Conservation (phyloP, 169 alveolate genomes). For the Eimeria sp. region DNA sequence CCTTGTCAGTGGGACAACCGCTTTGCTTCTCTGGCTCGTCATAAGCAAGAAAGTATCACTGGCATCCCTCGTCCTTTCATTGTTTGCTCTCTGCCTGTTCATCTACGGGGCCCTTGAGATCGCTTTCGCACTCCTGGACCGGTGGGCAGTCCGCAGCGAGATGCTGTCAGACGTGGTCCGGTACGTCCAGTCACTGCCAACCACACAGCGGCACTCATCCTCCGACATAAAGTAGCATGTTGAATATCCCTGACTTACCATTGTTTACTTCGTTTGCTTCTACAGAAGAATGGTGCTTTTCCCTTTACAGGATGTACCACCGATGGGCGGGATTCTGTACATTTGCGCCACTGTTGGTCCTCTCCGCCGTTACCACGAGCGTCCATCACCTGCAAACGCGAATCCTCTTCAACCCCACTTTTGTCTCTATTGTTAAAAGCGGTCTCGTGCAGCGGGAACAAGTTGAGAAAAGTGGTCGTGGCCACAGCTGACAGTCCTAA, state of each 20-base stretch:
- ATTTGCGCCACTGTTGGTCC: constrained; percentile 57
- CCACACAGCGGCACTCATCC: not conserved
- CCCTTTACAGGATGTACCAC: constrained; percentile 65
- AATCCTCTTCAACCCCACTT: constrained; percentile 77
- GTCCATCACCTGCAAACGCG: constrained; percentile 78
- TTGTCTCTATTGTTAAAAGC: constrained; percentile 79
- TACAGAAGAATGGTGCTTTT: not conserved
- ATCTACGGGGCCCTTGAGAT: constrained; percentile 72
- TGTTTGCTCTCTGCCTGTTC: constrained; percentile 59
- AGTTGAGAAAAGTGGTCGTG: constrained; percentile 75
- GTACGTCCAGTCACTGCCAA: constrained; percentile 5
- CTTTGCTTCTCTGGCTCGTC: constrained; percentile 54
- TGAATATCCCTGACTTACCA: not conserved
- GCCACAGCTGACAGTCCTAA: constrained; percentile 37
- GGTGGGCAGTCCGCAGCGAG: constrained; percentile 84
- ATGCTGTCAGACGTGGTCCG: constrained; percentile 77
- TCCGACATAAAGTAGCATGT: not conserved
- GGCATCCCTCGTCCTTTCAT: constrained; percentile 59
- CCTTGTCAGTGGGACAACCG: constrained; percentile 17
- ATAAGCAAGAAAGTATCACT: constrained; percentile 52
- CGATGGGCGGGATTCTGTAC: constrained; percentile 73
- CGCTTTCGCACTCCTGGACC: constrained; percentile 73
- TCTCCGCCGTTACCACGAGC: constrained; percentile 72
- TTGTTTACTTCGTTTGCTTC: no score
- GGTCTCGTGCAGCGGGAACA: constrained; percentile 82